Evolutionary conservation across 2,329 filamentous ascomycete genomes (phyloP), one percentile per base, ranked within the genome.

Genomic region (Cyphellophora attinorum): DNA sequence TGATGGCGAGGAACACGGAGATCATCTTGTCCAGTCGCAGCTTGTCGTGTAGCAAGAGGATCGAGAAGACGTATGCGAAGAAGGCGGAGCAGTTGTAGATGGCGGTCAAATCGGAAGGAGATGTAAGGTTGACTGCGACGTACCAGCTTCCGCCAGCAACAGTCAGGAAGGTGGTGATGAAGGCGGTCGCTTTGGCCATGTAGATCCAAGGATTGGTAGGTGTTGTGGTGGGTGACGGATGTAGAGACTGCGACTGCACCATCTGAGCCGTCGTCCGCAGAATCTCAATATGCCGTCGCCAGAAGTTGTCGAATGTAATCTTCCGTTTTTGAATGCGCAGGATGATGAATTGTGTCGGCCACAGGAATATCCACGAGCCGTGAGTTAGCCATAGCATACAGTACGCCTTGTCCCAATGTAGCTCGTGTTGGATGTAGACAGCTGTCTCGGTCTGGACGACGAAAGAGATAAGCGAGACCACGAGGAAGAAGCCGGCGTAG

Each of bases 51-150:
- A 98, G 68, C 12, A 98, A 62, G 1, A 88, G 86, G 29, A 98
- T 86, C 29, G 84, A 93, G 56, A 98, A 98, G 10, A 85, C 89
- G 55, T 98, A 98, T 31, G 91, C 91, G 58, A 98, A 98, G 62
- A 98, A 98, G 39, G 91, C 89, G 34, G 85, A 93, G 68, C 91
- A 98, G 63, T 98, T 98, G 72, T 98, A 98, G 50, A 98, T 98
- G 35, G 91, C 91, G 1, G 91, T 98, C 50, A 98, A 63, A 58
- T 98, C 91, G 46, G 82, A 86, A 3, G 91, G 82, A 3, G 84
- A 94, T 1, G 91, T 98, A 67, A 94, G 64, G 60, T 85, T 84
- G 39, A 98, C 89, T 11, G 91, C 89, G 21, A 96, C 70, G 53
- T 96, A 98, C 91, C 91, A 98, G 51, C 81, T 89, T 34, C 88